phyloP scores from a whole-genome alignment of 2,329 filamentous ascomycete species.

The Colletotrichum tofieldiae region DNA sequence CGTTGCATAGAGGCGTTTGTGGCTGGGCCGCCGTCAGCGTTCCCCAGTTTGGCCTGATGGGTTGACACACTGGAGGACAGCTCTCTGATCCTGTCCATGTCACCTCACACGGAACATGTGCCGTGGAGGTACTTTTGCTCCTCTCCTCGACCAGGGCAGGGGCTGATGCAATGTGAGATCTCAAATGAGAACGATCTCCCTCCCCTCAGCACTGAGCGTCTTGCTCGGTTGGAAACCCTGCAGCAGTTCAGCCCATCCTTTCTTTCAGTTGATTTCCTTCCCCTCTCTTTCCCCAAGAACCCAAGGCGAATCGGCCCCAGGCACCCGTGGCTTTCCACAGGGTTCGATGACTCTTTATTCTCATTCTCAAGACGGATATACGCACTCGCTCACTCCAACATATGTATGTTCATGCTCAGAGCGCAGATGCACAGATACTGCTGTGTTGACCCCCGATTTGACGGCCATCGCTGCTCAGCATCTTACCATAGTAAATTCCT shows the following conservation, averaged over 20 bases:
- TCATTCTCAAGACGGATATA: background rate
- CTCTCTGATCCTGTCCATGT: constrained; percentile 8
- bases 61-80: background rate
- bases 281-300: constrained; percentile 22
- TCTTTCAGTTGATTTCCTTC: constrained; percentile 8
- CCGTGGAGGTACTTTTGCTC: constrained; percentile 15
- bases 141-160: background rate
- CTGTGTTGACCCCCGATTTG: constrained; percentile 2
- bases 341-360: constrained; percentile 40
- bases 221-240: constrained; percentile 22
- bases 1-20: constrained; percentile 30
- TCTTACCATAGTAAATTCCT: background rate
- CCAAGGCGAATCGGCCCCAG: constrained; percentile 14
- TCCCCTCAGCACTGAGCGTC: constrained; percentile 4
- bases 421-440: background rate
- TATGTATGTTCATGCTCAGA: constrained; percentile 9
- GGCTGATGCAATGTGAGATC: constrained; percentile 24
- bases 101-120: constrained; percentile 13
- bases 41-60: constrained; percentile 7
- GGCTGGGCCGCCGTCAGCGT: constrained; percentile 22
- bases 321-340: constrained; percentile 36
- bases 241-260: constrained; percentile 19
- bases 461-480: background rate
- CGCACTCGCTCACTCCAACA: constrained; percentile 25
- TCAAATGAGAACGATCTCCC: constrained; percentile 26